Evolutionary conservation across 1,284 basidiomycete species (phyloP), one percentile per base, ranked within the genome.

Genomic region (Tetrapyrgos nigripes): DNA sequence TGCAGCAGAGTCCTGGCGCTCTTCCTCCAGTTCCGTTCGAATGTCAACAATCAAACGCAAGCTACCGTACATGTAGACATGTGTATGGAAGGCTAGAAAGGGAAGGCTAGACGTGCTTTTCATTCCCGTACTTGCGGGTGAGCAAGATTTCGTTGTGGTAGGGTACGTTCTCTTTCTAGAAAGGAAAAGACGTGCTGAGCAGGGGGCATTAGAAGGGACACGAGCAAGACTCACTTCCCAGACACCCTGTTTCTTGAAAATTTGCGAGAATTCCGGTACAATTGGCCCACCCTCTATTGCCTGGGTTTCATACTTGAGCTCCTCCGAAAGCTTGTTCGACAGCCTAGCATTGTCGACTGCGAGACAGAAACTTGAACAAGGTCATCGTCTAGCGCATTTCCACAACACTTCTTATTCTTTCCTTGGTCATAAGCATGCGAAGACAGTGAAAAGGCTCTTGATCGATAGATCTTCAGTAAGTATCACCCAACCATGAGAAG

Each of bases 71-170:
- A 46, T 9, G 37, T 17, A 40, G 13, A n/a, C 4, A 17, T 9
- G 19, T 5, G 19, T n/a, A 40, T 35, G 26, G 50, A 59, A n/a
- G 29, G 58, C 57, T n/a, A 4, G 26, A 17, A 17, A 57, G 45
- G 31, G 2, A 33, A 19, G n/a, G 29, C 48, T 64, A 44, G n/a
- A 82, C 90, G 59, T 67, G 96, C 94, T 79, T 85, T 78, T 99
- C 96, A 70, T 94, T 95, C 63, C 95, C 96, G 72, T 96, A 98
- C 66, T 88, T 89, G 62, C 96, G 87, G 29, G 79, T 81, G 31
- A 99, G 76, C 21, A 83, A 79, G 35, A 98, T 86, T 73, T 98
- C 96, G 74, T 98, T 96, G 48, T 86, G 84, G 31, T 91, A 93
- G 6, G 79, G 66, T 28, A 74, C 73, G 71, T 97, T 94, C 63